These are phyloP conservation scores for Dendrobium huoshanense DNA, from an alignment of 106 monocot genomes.

Conservation along the genomic window DNA sequence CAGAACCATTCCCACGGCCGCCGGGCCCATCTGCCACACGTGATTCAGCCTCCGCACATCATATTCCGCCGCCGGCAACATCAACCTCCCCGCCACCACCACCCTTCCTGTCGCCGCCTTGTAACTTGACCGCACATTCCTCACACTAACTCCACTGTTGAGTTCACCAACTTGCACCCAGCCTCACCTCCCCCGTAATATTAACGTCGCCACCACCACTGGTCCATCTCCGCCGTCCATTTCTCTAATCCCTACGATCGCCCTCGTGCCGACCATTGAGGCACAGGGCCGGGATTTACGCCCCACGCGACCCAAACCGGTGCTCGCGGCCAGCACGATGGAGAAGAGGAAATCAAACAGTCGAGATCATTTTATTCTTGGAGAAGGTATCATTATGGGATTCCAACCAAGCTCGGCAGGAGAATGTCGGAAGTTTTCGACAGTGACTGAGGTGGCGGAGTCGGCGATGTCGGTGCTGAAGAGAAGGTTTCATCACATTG, in stretches of 20 bases:
- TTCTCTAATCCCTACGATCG: background rate
- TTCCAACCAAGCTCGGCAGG: constrained; percentile 8
- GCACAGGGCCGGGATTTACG: constrained; percentile 2
- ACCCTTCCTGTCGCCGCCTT: background rate
- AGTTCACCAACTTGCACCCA: constrained; percentile 13
- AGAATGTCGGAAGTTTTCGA: background rate
- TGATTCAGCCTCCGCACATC: constrained; percentile 11
- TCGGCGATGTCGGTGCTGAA: background rate
- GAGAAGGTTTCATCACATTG: constrained; percentile 5
- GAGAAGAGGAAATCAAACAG: constrained; percentile 1
- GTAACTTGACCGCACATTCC: background rate
- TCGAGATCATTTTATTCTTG: background rate
- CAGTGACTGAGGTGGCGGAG: background rate
- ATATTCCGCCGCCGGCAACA: constrained; percentile 5
- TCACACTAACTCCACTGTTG: constrained; percentile 7
- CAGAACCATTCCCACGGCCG: background rate
- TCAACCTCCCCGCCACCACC: constrained; percentile 1
- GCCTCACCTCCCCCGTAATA: background rate
- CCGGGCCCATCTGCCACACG: constrained; percentile 25
- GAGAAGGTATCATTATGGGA: background rate
- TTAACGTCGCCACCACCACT: constrained; percentile 11
- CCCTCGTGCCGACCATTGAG: constrained; percentile 9
- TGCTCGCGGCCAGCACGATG: background rate
- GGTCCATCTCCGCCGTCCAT: background rate
- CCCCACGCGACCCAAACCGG: constrained; percentile 13